These are phyloP conservation scores for Micractinium sp. DNA, from an alignment of 139 green algal species.

Conservation along the genomic window DNA sequence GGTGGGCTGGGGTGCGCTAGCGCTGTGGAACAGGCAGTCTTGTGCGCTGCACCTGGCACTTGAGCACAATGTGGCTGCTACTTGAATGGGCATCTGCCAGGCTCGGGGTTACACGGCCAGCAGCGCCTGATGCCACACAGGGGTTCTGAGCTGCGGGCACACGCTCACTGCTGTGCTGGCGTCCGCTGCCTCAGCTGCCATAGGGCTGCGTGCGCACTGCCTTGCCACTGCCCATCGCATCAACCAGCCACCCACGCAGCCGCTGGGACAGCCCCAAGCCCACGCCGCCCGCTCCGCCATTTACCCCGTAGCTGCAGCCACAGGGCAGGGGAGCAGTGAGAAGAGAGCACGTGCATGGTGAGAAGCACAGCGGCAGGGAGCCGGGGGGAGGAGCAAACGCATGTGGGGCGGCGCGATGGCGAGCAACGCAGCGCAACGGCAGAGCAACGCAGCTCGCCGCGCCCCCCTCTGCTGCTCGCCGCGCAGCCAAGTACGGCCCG, in stretches of 20 bases:
- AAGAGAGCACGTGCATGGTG: neutral
- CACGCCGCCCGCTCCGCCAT: slow-evolving; percentile 39
- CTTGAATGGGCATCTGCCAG: too few species aligned
- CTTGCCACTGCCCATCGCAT: slow-evolving; percentile 27
- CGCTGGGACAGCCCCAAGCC: slow-evolving; percentile 11
- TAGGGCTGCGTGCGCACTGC: slow-evolving; percentile 30
- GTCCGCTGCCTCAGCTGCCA: neutral
- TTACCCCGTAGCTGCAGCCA: slow-evolving; percentile 47
- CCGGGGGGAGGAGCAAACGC: neutral
- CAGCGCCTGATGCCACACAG: too few species aligned
- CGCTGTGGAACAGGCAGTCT: too few species aligned
- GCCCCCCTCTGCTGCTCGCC: too few species aligned
- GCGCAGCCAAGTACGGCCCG: neutral
- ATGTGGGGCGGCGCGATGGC: neutral
- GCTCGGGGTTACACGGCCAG: too few species aligned
- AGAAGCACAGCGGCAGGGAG: too few species aligned
- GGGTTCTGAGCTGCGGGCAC: too few species aligned
- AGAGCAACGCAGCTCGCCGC: neutral
- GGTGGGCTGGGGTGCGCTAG: too few species aligned
- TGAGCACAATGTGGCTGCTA: too few species aligned
- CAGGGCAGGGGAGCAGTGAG: neutral
- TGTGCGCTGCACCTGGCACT: too few species aligned
- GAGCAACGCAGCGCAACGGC: neutral
- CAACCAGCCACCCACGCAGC: slow-evolving; percentile 41
- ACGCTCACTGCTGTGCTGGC: too few species aligned